A percentile compares a stretch with the other conserved stretches of the same genome.
These are phyloP conservation scores for Hamamelis virginiana DNA, from an alignment of 164 flowering plant genomes.

Conservation along the genomic window DNA sequence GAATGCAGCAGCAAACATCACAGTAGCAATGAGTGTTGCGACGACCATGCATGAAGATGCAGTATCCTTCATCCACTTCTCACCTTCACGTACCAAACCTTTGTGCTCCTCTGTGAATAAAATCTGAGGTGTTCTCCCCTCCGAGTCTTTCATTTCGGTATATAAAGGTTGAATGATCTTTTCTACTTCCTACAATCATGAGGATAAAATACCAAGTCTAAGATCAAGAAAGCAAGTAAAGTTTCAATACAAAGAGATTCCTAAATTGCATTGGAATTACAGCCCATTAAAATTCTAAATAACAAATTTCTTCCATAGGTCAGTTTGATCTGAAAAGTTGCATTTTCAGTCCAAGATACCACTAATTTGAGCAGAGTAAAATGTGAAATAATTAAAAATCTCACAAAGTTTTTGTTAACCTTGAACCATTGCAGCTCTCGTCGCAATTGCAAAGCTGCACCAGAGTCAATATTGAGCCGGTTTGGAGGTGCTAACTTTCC, in stretches of 20 bases:
- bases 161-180: slow-evolving; percentile 14
- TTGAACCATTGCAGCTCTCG: slow-evolving; percentile 36
- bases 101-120: slow-evolving; percentile 25
- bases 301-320: neutral
- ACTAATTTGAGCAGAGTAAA: neutral
- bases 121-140: slow-evolving; percentile 14
- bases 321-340: neutral
- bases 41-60: slow-evolving; percentile 39
- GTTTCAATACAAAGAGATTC: neutral
- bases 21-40: slow-evolving; percentile 42
- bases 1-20: slow-evolving; percentile 37
- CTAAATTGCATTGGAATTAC: neutral
- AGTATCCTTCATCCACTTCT: slow-evolving; percentile 44
- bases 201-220: neutral
- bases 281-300: neutral
- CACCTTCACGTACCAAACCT: slow-evolving; percentile 25
- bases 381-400: neutral
- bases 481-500: slow-evolving; percentile 23
- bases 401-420: slow-evolving; percentile 7
- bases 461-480: slow-evolving; percentile 27
- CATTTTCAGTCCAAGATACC: neutral
- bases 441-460: slow-evolving; percentile 40
- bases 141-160: slow-evolving; percentile 8
- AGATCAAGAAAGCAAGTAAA: neutral
- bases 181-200: slow-evolving; percentile 23